phyloP scores from a whole-genome alignment of 495 filamentous ascomycete species.

The Aspergillus baeticus region DNA sequence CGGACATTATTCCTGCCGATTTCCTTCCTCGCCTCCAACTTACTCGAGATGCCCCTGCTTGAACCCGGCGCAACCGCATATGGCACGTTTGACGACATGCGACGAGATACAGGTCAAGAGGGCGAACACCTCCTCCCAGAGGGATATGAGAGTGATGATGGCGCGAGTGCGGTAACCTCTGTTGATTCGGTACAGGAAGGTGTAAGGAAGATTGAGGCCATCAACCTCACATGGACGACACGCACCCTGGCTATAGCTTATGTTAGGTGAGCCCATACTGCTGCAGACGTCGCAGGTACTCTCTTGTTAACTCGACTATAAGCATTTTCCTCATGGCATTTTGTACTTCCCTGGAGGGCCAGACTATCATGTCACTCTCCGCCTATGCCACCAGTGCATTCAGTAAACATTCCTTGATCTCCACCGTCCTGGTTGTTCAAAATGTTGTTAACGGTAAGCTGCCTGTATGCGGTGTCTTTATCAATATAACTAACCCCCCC shows the following conservation, averaged over 20 bases:
- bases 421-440: slow-evolving; percentile 56
- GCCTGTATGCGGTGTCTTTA: not conserved
- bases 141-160: slow-evolving; percentile 29
- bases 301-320: slow-evolving; percentile 22
- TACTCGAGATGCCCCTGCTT: slow-evolving; percentile 38
- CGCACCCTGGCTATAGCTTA: slow-evolving; percentile 54
- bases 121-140: slow-evolving; percentile 33
- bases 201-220: slow-evolving; percentile 56
- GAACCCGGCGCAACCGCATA: slow-evolving; percentile 39
- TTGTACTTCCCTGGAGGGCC: slow-evolving; percentile 54
- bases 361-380: slow-evolving; percentile 54
- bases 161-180: slow-evolving; percentile 23
- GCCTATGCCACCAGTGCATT: slow-evolving; percentile 62
- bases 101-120: slow-evolving; percentile 29
- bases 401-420: slow-evolving; percentile 54
- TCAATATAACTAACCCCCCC: not conserved
- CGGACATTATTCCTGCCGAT: not conserved
- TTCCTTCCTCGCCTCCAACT: slow-evolving; percentile 7
- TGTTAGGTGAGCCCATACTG: slow-evolving; percentile 39
- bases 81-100: slow-evolving; percentile 36
- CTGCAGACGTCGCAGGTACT: no score
- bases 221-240: slow-evolving; percentile 55
- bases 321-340: slow-evolving; percentile 59
- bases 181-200: slow-evolving; percentile 49
- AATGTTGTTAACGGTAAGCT: slow-evolving; percentile 55